A percentile compares a stretch with the other conserved stretches of the same genome.
These are phyloP conservation scores for Dissophora ornata DNA, from an alignment of 192 early-diverging fungal species.

Conservation along the genomic window DNA sequence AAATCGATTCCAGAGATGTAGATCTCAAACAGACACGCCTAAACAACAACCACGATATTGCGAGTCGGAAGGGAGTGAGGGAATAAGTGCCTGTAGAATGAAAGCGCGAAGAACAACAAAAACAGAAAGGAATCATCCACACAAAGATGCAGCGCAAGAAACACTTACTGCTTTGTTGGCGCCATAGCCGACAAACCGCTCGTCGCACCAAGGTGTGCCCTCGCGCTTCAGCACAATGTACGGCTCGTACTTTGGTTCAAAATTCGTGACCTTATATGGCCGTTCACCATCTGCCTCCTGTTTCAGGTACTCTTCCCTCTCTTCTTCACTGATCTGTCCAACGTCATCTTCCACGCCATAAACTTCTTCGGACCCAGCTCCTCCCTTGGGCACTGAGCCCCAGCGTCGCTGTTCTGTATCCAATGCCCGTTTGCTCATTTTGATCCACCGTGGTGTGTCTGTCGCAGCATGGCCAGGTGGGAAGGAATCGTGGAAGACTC, in stretches of 20 bases:
- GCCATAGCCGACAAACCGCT: constrained; percentile 72
- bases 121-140: no score
- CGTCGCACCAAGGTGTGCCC: constrained; percentile 67
- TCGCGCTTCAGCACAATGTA: constrained; percentile 68
- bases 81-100: constrained; percentile 1
- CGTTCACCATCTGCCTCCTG: constrained; percentile 49
- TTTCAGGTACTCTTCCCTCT: constrained; percentile 29
- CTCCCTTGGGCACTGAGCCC: neutral
- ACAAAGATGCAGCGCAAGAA: no score
- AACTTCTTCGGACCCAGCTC: constrained; percentile 12
- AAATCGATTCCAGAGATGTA: constrained; percentile 69
- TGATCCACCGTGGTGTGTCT: constrained; percentile 61
- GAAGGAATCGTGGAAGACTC: constrained; percentile 67
- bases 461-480: constrained; percentile 68
- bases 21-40: constrained; percentile 70
- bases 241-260: constrained; percentile 69
- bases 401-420: neutral
- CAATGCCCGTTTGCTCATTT: constrained; percentile 14
- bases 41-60: no score
- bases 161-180: constrained; percentile 67
- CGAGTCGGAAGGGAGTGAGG: neutral
- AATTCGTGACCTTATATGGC: constrained; percentile 63
- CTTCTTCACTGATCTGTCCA: neutral
- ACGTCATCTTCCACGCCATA: constrained; percentile 5
- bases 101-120: no score